A percentile compares a stretch with the other conserved stretches of the same genome.
Evolutionary conservation across 129 eudicot genomes (phyloP).

Genomic region (Flaveria sonorensis): DNA sequence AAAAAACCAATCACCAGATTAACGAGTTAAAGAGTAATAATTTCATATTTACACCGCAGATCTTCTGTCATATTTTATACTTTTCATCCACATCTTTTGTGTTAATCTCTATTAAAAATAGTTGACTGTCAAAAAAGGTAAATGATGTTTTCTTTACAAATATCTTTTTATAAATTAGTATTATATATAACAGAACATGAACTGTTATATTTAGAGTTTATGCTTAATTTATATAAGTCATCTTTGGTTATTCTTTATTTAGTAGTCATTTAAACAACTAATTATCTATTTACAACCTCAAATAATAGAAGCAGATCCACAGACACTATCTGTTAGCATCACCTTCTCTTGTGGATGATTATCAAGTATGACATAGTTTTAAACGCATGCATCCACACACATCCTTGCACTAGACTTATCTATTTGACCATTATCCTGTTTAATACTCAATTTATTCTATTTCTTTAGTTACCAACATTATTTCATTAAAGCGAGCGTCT

Average conservation of each 20-base stretch:
- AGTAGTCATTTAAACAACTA: background rate
- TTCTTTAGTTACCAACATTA: background rate
- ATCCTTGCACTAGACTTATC: background rate
- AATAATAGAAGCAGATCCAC: background rate
- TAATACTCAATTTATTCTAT: background rate
- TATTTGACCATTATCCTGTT: background rate
- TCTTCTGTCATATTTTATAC: background rate
- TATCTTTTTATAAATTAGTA: background rate
- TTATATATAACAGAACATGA: background rate
- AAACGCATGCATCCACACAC: background rate
- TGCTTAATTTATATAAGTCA: background rate
- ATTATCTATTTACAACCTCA: background rate
- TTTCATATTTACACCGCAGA: background rate
- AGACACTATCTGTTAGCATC: background rate
- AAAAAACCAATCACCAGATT: background rate
- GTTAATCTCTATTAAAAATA: background rate
- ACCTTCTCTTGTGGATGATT: background rate
- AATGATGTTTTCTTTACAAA: background rate
- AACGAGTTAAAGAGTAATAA: background rate
- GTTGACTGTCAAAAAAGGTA: background rate
- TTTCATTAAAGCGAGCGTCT: background rate
- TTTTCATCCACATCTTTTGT: background rate
- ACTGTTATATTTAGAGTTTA: background rate
- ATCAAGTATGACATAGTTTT: background rate
- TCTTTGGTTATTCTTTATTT: background rate